Evolutionary conservation across 768 basidiomycete species (phyloP), one percentile per base, ranked within the genome.

Genomic region (Leucocoprinus birnbaumii): DNA sequence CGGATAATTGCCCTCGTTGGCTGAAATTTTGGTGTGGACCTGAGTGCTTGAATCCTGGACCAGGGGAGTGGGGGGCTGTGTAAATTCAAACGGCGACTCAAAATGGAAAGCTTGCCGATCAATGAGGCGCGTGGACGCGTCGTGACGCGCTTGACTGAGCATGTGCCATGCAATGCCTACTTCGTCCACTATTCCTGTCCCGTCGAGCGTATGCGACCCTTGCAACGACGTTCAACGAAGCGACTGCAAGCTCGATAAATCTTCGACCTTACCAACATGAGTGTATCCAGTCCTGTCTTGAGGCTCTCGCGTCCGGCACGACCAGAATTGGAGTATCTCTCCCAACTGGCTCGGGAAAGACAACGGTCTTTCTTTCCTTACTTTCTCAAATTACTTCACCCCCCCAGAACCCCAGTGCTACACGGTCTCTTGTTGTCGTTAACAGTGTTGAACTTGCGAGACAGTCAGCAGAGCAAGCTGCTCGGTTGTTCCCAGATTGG

Each of bases 211-310:
- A 49, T 24, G 31, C 41, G 3, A 55, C 54, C 6, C 42, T 44
- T 11, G 31, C 31, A 21, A 27, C 21, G 8, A 27, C 48, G 7
- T 11, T 38, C 6, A 9, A 21, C 1, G 51, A 56, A 18, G 19
- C 55, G 4, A 40, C 19, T 21, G 48, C 71, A 42, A 49, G 44
- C 5, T 43, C 68, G 13, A 51, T 82, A 7, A 65, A 69, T 13
- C 76, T 94, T 24, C 80, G 95, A n/a, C 93, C 94, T 0, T 98
- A 98, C 66, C 95, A 98, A 64, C 81, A 89, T 59, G 75, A 80
- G 8, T 94, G 92, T 65, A 73, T 98, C 24, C 72, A 83, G 13
- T 84, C 89, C 3, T 95, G 94, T 66, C 71, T 84, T 1, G 80
- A 83, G 18, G 90, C 94, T 7, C 73, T 96, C 14, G 65, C 71